Base-by-base conservation (phyloP, 129 eudicot genomes). In the Tanacetum coccineum region DNA sequence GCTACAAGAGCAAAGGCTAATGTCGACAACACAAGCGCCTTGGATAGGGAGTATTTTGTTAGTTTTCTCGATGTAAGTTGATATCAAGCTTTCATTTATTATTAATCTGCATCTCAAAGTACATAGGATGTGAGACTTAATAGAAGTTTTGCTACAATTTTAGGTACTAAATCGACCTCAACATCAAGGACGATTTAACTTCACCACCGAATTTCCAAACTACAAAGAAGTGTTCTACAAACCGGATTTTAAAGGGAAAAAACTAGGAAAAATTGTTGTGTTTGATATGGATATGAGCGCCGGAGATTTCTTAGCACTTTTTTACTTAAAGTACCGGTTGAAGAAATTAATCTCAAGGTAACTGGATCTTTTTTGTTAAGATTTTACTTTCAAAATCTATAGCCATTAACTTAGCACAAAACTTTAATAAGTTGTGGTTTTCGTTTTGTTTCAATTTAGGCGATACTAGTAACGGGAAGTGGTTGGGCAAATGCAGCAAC, bases 401-500 rank as follows among this genome's bases (percentile, higher is more conserved):
- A 39, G 12, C n/a, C 4, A 3, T 28, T 4, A 52, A 30, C 6
- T 17, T 49, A 1, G 25, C 76, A 36, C 11, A 13, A 50, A 36
- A 36, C 42, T 55, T 6, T 70, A 44, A 52, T 9, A 52, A 73
- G 4, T 20, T 62, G 57, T 6, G 13, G 6, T 44, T 58, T 14
- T 6, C 25, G 51, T 15, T 18, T 32, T 22, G 12, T 17, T 75
- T 25, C 44, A 28, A 2, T 64, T 8, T 76, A 92, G 98, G 98
- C 91, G 0, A 67, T 92, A 78, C 58, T 92, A 18, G 83, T 84
- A 54, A 86, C 74, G n/a, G 84, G 96, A 50, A 86, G 80, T 40
- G 98, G 98, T 13, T 92, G 98, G 98, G 98, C 98, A 14, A 86
- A 81, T 64, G 87, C 92, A 28, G 98, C 89, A 58, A 86, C 98